Evolutionary conservation across 805 yeast genomes (phyloP), one percentile per base, ranked within the genome.

Genomic region (Wickerhamiella occidentalis): DNA sequence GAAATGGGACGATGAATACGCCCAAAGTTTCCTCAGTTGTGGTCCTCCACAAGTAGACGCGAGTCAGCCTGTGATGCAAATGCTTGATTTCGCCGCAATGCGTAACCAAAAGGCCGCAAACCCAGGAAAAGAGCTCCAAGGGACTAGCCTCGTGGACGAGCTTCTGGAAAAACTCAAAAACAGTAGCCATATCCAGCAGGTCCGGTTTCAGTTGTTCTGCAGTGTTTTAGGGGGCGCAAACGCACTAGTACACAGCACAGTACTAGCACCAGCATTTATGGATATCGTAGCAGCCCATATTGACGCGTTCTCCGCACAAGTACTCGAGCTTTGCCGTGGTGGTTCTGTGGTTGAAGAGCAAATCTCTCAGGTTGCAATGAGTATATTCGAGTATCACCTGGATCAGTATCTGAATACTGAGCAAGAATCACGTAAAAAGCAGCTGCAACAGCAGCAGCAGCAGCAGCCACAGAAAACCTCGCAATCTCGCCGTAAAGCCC

Each of bases 171-270:
- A 40, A 40, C 28, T 40, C 6, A 15, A 23, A 15, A 25, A 56
- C 1, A 50, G 51, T 1, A 55, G 55, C 17, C 75, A 72, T 48
- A 64, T 67, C 35, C 69, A 68, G 36, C 69, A 70, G 33, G 64
- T 65, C 0, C 57, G 76, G 33, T 52, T 62, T n/a, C 50, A 55
- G 15, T 51, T 73, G 2, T 40, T 73, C 2, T 26, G 40, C 26
- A n/a, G 25, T 12, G 18, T 45, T 3, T 26, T 45, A 3, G 18
- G 26, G 3, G 28, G 15, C 2, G 12, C 35, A 11, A 23, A 4
- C 3, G 35, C 48, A 1, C 43, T 45, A 2, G 25, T 45, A 1
- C 21, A 19, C 9, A 36, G 21, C 25, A 21, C 43, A 6, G 25
- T n/a, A 3, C 37, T 45, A 13, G 18, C 21, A 9, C 15, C 37